Evolutionary conservation across 202 grass and related monocot genomes (phyloP), one percentile per base, ranked within the genome.

Genomic region (Schoenoplectus tabernaemontani): DNA sequence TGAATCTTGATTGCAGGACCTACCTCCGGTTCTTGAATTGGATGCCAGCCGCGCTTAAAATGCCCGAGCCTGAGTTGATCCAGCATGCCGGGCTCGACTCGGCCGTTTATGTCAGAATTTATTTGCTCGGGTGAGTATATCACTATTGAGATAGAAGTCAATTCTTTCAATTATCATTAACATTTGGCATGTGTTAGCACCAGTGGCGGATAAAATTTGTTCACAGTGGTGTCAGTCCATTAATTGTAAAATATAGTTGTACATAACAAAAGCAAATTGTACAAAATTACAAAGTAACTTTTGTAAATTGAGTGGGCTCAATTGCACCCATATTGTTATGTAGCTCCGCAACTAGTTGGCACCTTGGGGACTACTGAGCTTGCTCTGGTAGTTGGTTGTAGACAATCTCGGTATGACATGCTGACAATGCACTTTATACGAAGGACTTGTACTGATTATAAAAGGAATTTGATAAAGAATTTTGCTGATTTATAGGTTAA

Each of bases 41-140:
- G 94, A 93, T 97, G 91, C 94, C 91, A 3, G 89, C 91, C 12
- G 94, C 94, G 0, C 86, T 97, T 70, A 87, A 85, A 92, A 97
- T 97, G 94, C 94, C 91, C 17, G 91, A 97, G 79, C 87, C 86
- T 64, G 91, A 93, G 79, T 78, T 97, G 62, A 88, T 97, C 73
- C 87, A 88, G 4, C 94, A 93, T 66, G 91, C 94, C 1, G 91
- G 94, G 57, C 87, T 97, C 6, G 94, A 97, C 68, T 92, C 94
- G 3, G 89, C 94, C 0, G 91, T 88, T 64, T 97, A 97, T 63
- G 82, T 97, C 51, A 88, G 91, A 54, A 97, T 97, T 43, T 97
- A 97, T 78, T 86, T 92, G 82, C 85, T 97, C 67, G 94, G 94
- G 94, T 97, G 79, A 92, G 91, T 22, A 19, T 51, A 38, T 69